Evolutionary conservation across 2,329 filamentous ascomycete species (phyloP).

Genomic region (Aureobasidium mangrovei): DNA sequence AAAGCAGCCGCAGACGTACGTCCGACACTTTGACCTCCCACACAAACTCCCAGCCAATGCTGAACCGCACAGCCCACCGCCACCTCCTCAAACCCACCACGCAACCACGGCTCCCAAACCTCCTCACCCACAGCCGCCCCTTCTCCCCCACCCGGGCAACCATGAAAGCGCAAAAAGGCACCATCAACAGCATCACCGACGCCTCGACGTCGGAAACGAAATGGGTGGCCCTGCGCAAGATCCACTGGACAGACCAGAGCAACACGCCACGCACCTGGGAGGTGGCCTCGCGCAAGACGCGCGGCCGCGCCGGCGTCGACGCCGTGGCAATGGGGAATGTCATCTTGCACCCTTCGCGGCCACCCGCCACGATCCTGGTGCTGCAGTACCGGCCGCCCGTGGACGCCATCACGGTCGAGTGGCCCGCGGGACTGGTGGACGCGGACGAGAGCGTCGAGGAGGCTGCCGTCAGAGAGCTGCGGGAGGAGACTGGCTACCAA

Average conservation of each 20-base stretch:
- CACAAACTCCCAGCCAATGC: background rate
- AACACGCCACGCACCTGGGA: constrained; percentile 42
- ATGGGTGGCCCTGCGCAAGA: constrained; percentile 11
- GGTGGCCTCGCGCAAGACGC: constrained; percentile 42
- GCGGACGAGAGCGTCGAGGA: constrained; percentile 46
- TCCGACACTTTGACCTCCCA: background rate
- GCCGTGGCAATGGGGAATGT: constrained; percentile 51
- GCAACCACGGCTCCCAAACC: background rate
- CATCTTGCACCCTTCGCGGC: constrained; percentile 38
- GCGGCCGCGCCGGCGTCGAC: constrained; percentile 49
- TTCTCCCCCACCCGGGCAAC: background rate
- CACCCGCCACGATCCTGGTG: constrained; percentile 46
- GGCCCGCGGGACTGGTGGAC: constrained; percentile 52
- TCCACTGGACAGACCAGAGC: constrained; percentile 24
- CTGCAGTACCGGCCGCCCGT: constrained; percentile 53
- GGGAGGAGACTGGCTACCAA: constrained; percentile 56
- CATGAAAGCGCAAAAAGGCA: constrained; percentile 13
- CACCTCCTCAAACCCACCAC: background rate
- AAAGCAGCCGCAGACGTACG: background rate
- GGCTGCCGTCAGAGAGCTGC: constrained; percentile 49
- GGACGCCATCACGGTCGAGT: constrained; percentile 49
- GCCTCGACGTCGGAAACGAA: constrained; percentile 11
- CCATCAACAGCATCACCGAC: constrained; percentile 5
- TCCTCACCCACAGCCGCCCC: background rate
- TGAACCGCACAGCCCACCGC: background rate